phyloP scores from a whole-genome alignment of 306 rosid genomes.

The Myrica gale region DNA sequence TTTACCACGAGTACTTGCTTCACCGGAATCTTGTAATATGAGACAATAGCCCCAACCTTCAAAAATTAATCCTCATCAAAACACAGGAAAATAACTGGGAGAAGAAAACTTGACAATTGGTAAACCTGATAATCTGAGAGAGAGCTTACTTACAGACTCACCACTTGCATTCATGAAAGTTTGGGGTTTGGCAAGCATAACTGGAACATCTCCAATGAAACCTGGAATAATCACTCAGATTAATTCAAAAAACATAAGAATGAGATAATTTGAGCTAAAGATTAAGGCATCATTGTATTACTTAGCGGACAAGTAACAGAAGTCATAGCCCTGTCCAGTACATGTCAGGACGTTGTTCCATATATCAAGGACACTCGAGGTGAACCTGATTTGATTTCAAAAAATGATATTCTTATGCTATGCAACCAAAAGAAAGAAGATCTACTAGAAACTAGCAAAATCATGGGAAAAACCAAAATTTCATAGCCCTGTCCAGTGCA shows the following conservation, averaged over 20 bases:
- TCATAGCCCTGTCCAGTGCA: background rate
- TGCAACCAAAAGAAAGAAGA: too few relatives aligned
- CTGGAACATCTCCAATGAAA: conserved; percentile 67
- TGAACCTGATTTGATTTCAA: background rate
- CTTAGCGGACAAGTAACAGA: background rate
- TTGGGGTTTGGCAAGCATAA: conserved; percentile 88
- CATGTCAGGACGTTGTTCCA: background rate
- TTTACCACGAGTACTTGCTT: conserved; percentile 93
- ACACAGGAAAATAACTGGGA: background rate
- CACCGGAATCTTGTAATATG: conserved; percentile 85
- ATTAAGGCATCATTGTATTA: background rate
- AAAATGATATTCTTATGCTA: too few relatives aligned
- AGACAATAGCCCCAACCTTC: conserved; percentile 86
- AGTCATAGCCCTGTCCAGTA: background rate
- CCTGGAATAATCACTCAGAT: conserved; percentile 46
- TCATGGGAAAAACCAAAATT: too few relatives aligned
- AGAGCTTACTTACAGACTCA: conserved; percentile 84
- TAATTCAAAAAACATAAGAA: background rate
- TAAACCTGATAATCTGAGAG: conserved; percentile 18
- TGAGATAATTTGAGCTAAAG: background rate
- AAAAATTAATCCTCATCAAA: conserved; percentile 32
- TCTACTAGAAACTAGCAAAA: too few relatives aligned
- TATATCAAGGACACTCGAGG: background rate
- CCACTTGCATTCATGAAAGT: conserved; percentile 94
- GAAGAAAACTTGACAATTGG: background rate